Percentiles rank a stretch among this genome's conserved stretches.
These are phyloP conservation scores for Rhodotorula taiwanensis DNA, from an alignment of 768 basidiomycete genomes.

Conservation along the genomic window DNA sequence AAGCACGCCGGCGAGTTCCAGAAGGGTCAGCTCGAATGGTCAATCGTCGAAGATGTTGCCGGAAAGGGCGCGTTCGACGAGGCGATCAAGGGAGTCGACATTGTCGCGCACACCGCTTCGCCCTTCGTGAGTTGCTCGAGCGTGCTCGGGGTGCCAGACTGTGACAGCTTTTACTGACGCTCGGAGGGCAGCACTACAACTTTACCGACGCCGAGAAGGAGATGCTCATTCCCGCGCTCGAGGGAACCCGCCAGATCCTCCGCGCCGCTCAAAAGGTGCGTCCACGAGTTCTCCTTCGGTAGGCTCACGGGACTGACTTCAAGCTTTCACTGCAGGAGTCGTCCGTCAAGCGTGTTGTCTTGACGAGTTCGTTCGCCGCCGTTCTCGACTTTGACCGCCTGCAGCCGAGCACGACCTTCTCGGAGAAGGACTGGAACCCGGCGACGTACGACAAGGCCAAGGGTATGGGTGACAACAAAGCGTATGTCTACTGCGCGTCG, in stretches of 20 bases:
- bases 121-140: constrained; percentile 43
- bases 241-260: constrained; percentile 11
- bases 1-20: constrained; percentile 43
- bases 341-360: constrained; percentile 59
- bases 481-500: constrained; percentile 16
- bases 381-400: constrained; percentile 11
- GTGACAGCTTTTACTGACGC: no score
- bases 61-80: constrained; percentile 62
- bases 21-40: constrained; percentile 53
- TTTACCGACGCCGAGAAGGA: constrained; percentile 24
- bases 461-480: constrained; percentile 41
- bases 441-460: constrained; percentile 45
- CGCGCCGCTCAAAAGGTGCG: constrained; percentile 17
- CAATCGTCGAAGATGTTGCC: constrained; percentile 63
- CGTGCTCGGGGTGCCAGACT: no score
- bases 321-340: constrained; percentile 24
- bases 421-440: constrained; percentile 56
- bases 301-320: not conserved
- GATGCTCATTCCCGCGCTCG: constrained; percentile 18
- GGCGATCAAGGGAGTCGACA: constrained; percentile 67
- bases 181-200: not conserved
- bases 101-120: constrained; percentile 62
- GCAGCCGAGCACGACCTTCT: constrained; percentile 33
- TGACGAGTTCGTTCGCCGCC: constrained; percentile 58
- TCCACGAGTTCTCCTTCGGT: not conserved